Conservation (phyloP, 164 flowering plant species). For the Chimonanthus praecox region DNA sequence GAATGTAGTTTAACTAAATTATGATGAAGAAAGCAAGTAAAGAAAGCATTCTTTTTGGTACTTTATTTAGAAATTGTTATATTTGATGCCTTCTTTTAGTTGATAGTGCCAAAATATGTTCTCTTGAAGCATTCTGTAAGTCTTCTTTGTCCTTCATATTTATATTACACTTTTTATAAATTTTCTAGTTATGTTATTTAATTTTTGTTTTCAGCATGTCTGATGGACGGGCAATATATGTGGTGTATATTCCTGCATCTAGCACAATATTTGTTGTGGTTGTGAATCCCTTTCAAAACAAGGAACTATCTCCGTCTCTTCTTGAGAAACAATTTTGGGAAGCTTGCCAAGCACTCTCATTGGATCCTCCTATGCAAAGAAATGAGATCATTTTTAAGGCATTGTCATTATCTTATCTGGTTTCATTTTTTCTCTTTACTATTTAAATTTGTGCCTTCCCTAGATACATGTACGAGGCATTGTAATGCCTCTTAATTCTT, state of each 20-base stretch:
- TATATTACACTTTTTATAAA: neutral
- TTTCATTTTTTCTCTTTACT: neutral
- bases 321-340: slow-evolving; percentile 79
- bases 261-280: slow-evolving; percentile 53
- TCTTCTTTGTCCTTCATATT: neutral
- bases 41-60: no score
- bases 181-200: neutral
- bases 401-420: neutral
- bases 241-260: slow-evolving; percentile 62
- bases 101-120: no score
- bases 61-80: no score
- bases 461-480: neutral
- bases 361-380: slow-evolving; percentile 34
- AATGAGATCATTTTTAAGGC: slow-evolving; percentile 64
- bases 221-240: slow-evolving; percentile 76
- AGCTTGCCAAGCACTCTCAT: slow-evolving; percentile 65
- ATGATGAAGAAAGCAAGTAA: no score
- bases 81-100: no score
- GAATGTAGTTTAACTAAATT: no score
- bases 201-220: slow-evolving; percentile 47
- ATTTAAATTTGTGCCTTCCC: neutral
- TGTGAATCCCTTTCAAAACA: slow-evolving; percentile 80
- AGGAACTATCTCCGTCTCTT: slow-evolving; percentile 60
- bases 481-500: slow-evolving; percentile 6
- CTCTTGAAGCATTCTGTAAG: no score